Conservation (phyloP, 164 flowering plant genomes). For the Magnolia changhungtana region DNA sequence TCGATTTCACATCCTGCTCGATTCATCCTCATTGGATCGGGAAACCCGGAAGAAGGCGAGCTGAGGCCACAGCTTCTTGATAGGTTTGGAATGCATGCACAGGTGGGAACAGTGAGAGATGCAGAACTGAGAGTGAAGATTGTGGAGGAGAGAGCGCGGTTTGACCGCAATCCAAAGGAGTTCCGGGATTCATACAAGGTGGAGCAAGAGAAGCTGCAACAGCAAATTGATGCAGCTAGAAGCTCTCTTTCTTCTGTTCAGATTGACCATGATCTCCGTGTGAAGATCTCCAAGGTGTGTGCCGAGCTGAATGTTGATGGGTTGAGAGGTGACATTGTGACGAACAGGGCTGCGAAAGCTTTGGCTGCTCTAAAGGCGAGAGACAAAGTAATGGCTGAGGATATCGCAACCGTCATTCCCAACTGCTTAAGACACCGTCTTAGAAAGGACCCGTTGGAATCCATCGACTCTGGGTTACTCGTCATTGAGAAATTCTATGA, state of each 20-base stretch:
- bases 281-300: constrained; percentile 92
- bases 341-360: constrained; percentile 91
- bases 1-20: constrained; percentile 99
- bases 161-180: constrained; percentile 79
- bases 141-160: constrained; percentile 89
- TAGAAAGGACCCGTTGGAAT: constrained; percentile 92
- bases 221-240: constrained; percentile 78
- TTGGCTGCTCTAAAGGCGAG: constrained; percentile 89
- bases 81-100: constrained; percentile 98
- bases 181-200: constrained; percentile 63
- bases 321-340: constrained; percentile 84
- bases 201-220: constrained; percentile 87
- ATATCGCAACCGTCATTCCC: constrained; percentile 93
- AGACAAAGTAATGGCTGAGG: constrained; percentile 75
- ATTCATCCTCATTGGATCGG: constrained; percentile 89
- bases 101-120: constrained; percentile 93
- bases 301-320: constrained; percentile 93
- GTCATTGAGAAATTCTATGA: constrained; percentile 93
- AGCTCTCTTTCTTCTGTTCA: constrained; percentile 58
- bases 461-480: constrained; percentile 91
- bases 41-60: constrained; percentile 98
- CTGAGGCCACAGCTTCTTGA: constrained; percentile 96
- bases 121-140: constrained; percentile 95
- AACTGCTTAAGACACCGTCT: constrained; percentile 95
- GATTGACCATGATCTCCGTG: constrained; percentile 78